Evolutionary conservation across 139 green algal genomes (phyloP), one percentile per base, ranked within the genome.

Genomic region (Ettlia oleoabundans): DNA sequence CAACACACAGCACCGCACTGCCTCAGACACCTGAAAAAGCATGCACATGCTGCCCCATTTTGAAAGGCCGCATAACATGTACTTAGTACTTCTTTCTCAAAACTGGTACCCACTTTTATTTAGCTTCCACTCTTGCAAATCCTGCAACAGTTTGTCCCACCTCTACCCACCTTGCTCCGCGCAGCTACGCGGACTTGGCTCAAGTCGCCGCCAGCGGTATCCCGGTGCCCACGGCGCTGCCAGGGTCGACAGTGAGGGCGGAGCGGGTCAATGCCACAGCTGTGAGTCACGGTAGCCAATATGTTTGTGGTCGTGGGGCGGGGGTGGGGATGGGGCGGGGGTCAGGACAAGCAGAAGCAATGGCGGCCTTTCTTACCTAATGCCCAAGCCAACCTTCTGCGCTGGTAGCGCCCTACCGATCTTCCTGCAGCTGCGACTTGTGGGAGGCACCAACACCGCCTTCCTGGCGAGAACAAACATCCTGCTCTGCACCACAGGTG

Each of bases 161-260:
- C n/a, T 58, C 47, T 58, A 28, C 28, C 2, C 24, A 18, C 9
- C 28, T 35, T 8, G 28, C 15, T 24, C 4, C 19, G 1, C 35
- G 51, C 72, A 79, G 72, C 33, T 79, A 79, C 26, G 55, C 72
- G 2, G 72, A 79, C 4, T 33, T 79, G 72, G 37, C 21, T 10
- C 51, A 37, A 1, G 51, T 33, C 8, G 55, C 42, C 32, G 37
- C 52, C 51, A 37, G 33, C 24, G 51, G 72, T 0, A 15, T 33
- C 7, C 55, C 32, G 21, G 33, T 79, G 51, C 52, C 55, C 51
- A 79, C 72, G 1, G 51, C 47, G 19, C 72, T 79, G 21, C 72
- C 72, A 6, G 72, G 72, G 2, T 32, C 72, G 1, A 28, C 40
- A 1, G 51, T 79, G 47, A 32, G 18, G 22, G 33, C 72, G 9